A percentile compares a stretch with the other conserved stretches of the same genome.
phyloP scores from a whole-genome alignment of 225 moss, liverwort and hornwort species.

The Polytrichum formosum region DNA sequence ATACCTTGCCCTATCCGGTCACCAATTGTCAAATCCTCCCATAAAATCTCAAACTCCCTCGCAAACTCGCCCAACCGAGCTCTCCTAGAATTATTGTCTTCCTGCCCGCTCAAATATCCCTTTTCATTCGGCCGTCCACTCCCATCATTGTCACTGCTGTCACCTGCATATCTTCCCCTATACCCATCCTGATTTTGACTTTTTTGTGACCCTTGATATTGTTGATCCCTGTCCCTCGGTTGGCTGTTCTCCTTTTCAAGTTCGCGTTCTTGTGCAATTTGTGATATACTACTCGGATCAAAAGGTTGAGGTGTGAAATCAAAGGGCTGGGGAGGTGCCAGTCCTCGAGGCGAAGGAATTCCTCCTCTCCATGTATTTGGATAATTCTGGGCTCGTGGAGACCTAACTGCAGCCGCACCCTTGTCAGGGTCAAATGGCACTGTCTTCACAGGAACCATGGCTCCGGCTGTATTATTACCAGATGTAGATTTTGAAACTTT shows the following conservation, averaged over 20 bases:
- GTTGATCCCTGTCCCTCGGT: slow-evolving; percentile 19
- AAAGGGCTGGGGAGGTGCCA: slow-evolving; percentile 39
- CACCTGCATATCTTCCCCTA: slow-evolving; percentile 17
- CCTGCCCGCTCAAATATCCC: slow-evolving; percentile 44
- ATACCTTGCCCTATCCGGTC: slow-evolving; percentile 96
- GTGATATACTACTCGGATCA: slow-evolving; percentile 42
- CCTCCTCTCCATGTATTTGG: slow-evolving; percentile 40
- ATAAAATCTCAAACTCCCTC: slow-evolving; percentile 81
- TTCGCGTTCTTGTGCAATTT: slow-evolving; percentile 55
- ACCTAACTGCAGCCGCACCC: slow-evolving; percentile 4
- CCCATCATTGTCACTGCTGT: slow-evolving; percentile 24
- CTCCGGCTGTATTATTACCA: slow-evolving; percentile 1
- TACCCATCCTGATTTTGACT: slow-evolving; percentile 23
- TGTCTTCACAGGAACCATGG: slow-evolving; percentile 13
- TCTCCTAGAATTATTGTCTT: slow-evolving; percentile 40
- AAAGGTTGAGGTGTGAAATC: slow-evolving; percentile 53
- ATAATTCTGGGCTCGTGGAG: slow-evolving; percentile 39
- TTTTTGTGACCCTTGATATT: slow-evolving; percentile 21
- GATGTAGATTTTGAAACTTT: slow-evolving; percentile 5
- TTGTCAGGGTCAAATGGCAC: slow-evolving; percentile 21
- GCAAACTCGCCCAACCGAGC: slow-evolving; percentile 61
- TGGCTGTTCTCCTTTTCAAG: slow-evolving; percentile 32
- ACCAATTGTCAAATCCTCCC: slow-evolving; percentile 80
- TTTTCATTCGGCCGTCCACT: slow-evolving; percentile 25
- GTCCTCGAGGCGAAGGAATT: slow-evolving; percentile 50